phyloP scores from a whole-genome alignment of 345 rosid genomes.

The Turritis glabra region DNA sequence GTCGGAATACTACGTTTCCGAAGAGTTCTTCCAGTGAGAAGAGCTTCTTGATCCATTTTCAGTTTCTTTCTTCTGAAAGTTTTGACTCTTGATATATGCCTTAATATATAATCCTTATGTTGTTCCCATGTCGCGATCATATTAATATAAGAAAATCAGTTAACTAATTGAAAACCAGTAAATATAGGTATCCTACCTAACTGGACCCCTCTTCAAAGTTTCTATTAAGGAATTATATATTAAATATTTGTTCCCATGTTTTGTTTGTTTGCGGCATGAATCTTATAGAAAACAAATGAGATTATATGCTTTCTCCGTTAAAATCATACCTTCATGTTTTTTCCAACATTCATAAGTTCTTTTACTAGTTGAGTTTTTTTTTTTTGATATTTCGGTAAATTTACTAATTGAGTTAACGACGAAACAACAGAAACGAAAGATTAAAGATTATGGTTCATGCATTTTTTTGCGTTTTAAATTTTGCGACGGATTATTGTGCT shows the following conservation, averaged over 20 bases:
- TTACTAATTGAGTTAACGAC: neutral
- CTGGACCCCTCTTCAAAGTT: neutral
- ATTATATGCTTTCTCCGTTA: neutral
- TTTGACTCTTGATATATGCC: neutral
- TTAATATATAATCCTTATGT: neutral
- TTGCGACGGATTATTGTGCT: too few species aligned
- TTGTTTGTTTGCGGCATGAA: slow-evolving; percentile 12
- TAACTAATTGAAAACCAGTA: neutral
- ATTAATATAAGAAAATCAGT: neutral
- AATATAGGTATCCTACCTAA: neutral
- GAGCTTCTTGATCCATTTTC: slow-evolving; percentile 38
- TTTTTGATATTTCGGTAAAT: too few species aligned
- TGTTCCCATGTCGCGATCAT: neutral
- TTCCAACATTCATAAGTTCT: neutral
- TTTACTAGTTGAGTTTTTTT: neutral
- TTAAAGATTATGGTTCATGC: too few species aligned
- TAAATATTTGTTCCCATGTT: neutral
- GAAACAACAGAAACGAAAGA: too few species aligned
- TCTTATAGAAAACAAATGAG: neutral
- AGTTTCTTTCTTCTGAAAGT: neutral
- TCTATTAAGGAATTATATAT: neutral
- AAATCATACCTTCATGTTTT: neutral
- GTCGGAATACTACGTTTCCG: slow-evolving; percentile 51
- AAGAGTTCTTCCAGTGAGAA: slow-evolving; percentile 17
- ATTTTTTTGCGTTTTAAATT: too few species aligned